phyloP scores from a whole-genome alignment of 176 grass and related monocot species.

The Phragmites australis region DNA sequence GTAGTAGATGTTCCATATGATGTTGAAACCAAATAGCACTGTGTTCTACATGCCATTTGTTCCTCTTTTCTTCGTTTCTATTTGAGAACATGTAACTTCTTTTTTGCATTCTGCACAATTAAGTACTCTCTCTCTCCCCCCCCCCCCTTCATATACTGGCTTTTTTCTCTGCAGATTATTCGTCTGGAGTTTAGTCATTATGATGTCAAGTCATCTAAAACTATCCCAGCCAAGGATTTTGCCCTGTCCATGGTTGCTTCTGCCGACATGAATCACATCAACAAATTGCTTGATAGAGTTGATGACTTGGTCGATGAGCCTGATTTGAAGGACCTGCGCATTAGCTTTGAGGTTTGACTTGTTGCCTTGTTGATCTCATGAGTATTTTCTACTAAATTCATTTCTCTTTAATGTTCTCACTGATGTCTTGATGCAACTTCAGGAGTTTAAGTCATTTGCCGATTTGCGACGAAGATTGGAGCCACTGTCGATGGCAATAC shows the following conservation, averaged over 20 bases:
- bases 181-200: constrained; percentile 86
- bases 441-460: constrained; percentile 92
- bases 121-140: background rate
- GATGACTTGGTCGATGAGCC: constrained; percentile 59
- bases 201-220: constrained; percentile 70
- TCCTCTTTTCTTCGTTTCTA: background rate
- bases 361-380: background rate
- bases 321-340: constrained; percentile 55
- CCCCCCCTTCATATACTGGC: too few relatives aligned
- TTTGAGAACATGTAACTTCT: background rate
- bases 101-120: background rate
- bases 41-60: background rate
- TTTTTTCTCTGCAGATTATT: constrained; percentile 65
- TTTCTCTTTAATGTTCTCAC: constrained; percentile 9
- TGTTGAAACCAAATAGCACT: background rate
- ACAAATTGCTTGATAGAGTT: constrained; percentile 72
- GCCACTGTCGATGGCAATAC: constrained; percentile 68
- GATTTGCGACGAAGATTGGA: constrained; percentile 76
- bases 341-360: constrained; percentile 79
- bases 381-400: background rate
- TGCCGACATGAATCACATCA: constrained; percentile 82
- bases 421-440: constrained; percentile 9
- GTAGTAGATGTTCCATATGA: too few relatives aligned
- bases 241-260: constrained; percentile 92
- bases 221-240: constrained; percentile 87